These are phyloP conservation scores for Thraustotheca clavata DNA, from an alignment of 352 stramenopile species.

Conservation along the genomic window DNA sequence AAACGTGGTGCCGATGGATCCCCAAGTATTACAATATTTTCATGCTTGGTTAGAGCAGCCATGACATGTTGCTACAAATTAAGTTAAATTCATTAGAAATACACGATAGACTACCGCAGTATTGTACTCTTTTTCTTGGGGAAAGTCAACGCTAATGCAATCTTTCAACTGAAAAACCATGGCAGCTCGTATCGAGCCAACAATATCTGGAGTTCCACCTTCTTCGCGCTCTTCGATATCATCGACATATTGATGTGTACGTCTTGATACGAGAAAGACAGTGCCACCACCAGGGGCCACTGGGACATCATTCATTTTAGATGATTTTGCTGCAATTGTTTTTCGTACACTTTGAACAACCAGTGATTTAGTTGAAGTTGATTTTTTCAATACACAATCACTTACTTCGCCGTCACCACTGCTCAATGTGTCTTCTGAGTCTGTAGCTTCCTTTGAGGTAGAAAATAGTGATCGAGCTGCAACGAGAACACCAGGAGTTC, in stretches of 20 bases:
- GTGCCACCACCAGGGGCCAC: conserved; percentile 33
- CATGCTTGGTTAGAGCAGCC: background rate
- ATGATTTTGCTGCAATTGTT: background rate
- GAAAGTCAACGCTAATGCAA: conserved; percentile 23
- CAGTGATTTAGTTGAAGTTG: background rate
- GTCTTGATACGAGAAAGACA: conserved; percentile 84
- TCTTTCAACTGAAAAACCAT: conserved; percentile 78
- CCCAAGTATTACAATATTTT: conserved; percentile 20
- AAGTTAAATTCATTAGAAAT: no score
- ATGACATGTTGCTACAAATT: background rate
- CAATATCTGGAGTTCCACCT: conserved; percentile 86
- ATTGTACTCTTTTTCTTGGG: conserved; percentile 22
- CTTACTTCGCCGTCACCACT: background rate
- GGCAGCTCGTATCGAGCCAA: conserved; percentile 77
- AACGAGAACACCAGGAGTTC: conserved; percentile 80
- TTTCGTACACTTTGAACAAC: background rate
- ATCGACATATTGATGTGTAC: conserved; percentile 73
- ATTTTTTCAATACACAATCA: background rate
- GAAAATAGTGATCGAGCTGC: conserved; percentile 65
- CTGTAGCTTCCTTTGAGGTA: background rate
- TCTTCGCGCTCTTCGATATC: conserved; percentile 89
- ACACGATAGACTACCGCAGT: background rate
- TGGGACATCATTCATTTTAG: conserved; percentile 25
- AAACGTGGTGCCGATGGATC: background rate
- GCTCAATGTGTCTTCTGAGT: background rate